These are phyloP conservation scores for Coniochaeta pulveracea DNA, from an alignment of 2,329 filamentous ascomycete genomes.

Conservation along the genomic window DNA sequence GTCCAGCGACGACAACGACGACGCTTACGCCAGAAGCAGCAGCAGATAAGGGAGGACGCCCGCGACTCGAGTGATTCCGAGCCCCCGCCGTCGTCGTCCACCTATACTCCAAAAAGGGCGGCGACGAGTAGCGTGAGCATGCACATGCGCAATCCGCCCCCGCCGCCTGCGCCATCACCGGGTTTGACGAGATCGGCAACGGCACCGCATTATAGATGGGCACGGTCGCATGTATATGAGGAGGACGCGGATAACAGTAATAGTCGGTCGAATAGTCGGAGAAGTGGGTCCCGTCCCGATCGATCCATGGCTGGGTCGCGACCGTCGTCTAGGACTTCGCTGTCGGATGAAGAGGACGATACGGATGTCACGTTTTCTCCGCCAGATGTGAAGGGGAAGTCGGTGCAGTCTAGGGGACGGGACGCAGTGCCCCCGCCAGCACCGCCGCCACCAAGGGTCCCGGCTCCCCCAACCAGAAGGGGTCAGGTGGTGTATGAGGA, in stretches of 20 bases:
- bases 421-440: constrained; percentile 6
- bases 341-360: constrained; percentile 25
- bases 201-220: constrained; percentile 11
- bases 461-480: constrained; percentile 4
- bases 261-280: constrained; percentile 17
- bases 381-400: constrained; percentile 18
- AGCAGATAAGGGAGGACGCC: constrained; percentile 9
- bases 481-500: constrained; percentile 2
- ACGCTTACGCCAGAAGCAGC: constrained; percentile 7
- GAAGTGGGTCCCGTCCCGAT: constrained; percentile 15
- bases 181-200: constrained; percentile 13
- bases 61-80: constrained; percentile 10
- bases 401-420: constrained; percentile 10
- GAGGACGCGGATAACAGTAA: constrained; percentile 17
- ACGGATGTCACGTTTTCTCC: constrained; percentile 25
- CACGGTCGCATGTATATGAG: constrained; percentile 11
- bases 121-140: constrained; percentile 15
- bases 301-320: constrained; percentile 25
- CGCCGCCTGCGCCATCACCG: constrained; percentile 16
- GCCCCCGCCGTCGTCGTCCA: constrained; percentile 9
- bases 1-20: constrained; percentile 9
- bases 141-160: constrained; percentile 18
- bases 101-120: constrained; percentile 9
- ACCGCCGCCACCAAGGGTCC: constrained; percentile 7
- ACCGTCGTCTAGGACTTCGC: constrained; percentile 22